Base-by-base conservation (phyloP, 805 yeast genomes). In the Starmera dryadoides region DNA sequence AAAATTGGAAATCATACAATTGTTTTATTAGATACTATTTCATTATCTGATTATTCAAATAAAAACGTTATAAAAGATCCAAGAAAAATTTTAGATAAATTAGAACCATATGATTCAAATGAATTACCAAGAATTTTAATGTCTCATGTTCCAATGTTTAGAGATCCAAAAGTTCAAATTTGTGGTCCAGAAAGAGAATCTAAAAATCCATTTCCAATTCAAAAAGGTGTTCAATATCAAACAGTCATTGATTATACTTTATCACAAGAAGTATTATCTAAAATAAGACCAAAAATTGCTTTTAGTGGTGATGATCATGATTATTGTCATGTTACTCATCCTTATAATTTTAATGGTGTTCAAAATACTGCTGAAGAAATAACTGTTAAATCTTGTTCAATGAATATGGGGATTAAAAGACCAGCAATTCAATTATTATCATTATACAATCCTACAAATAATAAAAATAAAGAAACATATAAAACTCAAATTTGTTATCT, bases 271-370 rank as follows among this genome's bases (percentile, higher is more conserved):
- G 68, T 93, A 5, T 60, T 93, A 34, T 50, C 67, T 6, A 64
- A 60, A 9, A 57, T 91, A 1, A 62, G 71, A 34, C 99, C 99
- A 0, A 67, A 67, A 14, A 59, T 80, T 10, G 69, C 85, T 4
- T 86, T 88, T 53, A 78, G 94, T 6, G 99, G 98, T 1, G 99
- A 93, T 58, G 98, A 93, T 58, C 99, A 93, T 63, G 98, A 93
- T 58, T 88, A 86, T 50, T 93, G 99, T 58, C 86, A 84, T 47
- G 71, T 82, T 23, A 62, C 63, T 17, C 97, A 91, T 56, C 39
- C 48, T 2, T 56, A 53, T 39, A 26, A 33, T 10, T 30, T 46
- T 10, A 55, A 63, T 42, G 46, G 46, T 0, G 58, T 55, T 1
- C 41, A 45, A 0, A 44, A 47, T 30, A 50, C 46, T 3, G 68